Evolutionary conservation across 2,329 filamentous ascomycete genomes (phyloP).

Genomic region (Chaetomium sp.): DNA sequence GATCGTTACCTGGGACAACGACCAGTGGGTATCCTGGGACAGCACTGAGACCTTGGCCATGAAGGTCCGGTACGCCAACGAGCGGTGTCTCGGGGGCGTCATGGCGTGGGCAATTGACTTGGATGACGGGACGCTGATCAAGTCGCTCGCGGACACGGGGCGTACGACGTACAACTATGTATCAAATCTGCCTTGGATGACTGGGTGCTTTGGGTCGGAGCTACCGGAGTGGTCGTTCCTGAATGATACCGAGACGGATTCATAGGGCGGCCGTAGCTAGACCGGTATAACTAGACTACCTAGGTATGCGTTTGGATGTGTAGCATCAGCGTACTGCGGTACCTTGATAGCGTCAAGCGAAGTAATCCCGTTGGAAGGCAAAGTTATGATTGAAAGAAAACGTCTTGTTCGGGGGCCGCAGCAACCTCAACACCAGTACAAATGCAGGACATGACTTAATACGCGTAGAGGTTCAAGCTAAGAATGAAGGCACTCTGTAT

Average conservation of each 20-base stretch:
- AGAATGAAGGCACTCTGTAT: no score
- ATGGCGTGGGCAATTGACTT: constrained; percentile 41
- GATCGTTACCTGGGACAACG: constrained; percentile 36
- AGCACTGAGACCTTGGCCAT: constrained; percentile 40
- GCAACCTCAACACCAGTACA: no score
- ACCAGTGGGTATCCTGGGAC: constrained; percentile 46
- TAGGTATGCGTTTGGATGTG: no score
- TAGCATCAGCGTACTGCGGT: no score
- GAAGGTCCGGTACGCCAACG: constrained; percentile 32
- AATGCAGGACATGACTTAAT: no score
- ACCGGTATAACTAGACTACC: no score
- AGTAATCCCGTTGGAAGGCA: no score
- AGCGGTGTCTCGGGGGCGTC: constrained; percentile 32
- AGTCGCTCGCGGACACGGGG: constrained; percentile 13
- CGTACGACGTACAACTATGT: constrained; percentile 5
- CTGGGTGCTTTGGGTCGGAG: constrained; percentile 8
- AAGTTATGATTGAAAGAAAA: no score
- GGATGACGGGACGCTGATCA: constrained; percentile 29
- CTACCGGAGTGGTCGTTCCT: constrained; percentile 7
- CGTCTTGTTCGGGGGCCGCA: no score
- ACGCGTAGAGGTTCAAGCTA: no score
- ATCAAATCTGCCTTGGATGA: constrained; percentile 4
- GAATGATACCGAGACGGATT: constrained; percentile 8
- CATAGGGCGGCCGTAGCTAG: neutral
- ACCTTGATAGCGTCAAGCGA: no score